Evolutionary conservation across 2,329 filamentous ascomycete species (phyloP).

Genomic region (Penicillium sp.): DNA sequence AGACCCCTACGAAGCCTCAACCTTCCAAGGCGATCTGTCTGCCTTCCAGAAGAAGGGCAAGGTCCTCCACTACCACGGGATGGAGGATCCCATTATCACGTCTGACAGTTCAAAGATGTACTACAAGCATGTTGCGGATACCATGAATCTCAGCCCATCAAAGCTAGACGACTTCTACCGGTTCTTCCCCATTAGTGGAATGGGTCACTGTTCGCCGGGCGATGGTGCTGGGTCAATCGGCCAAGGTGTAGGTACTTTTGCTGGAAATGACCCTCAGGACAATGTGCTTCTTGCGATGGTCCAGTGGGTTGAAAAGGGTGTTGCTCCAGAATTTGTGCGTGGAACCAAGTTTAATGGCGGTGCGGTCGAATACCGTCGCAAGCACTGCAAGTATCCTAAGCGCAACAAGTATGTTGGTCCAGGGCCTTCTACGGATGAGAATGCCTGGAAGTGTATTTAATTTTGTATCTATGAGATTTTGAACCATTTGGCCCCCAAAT

Average conservation of each 20-base stretch:
- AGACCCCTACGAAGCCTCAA: conserved; percentile 36
- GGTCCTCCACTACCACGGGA: conserved; percentile 39
- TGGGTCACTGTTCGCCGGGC: conserved; percentile 51
- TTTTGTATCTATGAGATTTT: no score
- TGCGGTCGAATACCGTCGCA: conserved; percentile 45
- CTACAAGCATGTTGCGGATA: conserved; percentile 45
- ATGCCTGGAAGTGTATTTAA: conserved; percentile 1
- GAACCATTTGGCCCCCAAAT: no score
- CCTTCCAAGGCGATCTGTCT: conserved; percentile 39
- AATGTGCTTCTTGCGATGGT: conserved; percentile 54
- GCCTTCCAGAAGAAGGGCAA: conserved; percentile 44
- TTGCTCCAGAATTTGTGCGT: conserved; percentile 37
- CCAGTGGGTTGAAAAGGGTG: conserved; percentile 50
- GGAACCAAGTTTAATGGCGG: conserved; percentile 46
- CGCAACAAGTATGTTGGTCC: conserved; percentile 15
- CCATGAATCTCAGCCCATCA: conserved; percentile 33
- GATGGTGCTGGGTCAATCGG: conserved; percentile 44
- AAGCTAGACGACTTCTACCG: conserved; percentile 43
- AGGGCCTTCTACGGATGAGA: background rate
- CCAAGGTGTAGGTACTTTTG: conserved; percentile 24
- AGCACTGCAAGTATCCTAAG: conserved; percentile 46
- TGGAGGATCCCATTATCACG: conserved; percentile 51
- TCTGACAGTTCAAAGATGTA: conserved; percentile 53
- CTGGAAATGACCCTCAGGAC: conserved; percentile 30
- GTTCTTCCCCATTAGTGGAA: conserved; percentile 55